Evolutionary conservation across 148 eudicot species (phyloP).

Genomic region (Rheum nobile): DNA sequence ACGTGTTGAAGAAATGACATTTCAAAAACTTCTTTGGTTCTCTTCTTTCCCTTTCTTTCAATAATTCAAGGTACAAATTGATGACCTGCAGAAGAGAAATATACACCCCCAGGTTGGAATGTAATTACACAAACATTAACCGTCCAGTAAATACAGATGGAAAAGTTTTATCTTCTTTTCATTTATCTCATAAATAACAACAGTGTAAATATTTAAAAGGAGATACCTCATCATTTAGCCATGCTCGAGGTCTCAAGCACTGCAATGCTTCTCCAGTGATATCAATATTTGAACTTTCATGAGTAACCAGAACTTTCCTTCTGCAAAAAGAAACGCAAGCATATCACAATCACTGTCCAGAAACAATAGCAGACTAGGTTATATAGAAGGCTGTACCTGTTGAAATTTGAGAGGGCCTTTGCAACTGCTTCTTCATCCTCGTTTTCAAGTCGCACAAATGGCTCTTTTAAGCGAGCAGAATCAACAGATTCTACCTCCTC

Average conservation of each 20-base stretch:
- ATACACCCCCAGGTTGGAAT: neutral
- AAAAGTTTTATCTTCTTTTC: neutral
- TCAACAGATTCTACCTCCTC: constrained; percentile 21
- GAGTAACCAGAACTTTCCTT: constrained; percentile 55
- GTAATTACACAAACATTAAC: constrained; percentile 5
- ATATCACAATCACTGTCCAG: neutral
- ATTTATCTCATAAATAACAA: neutral
- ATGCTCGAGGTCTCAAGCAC: constrained; percentile 70
- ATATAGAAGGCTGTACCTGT: constrained; percentile 30
- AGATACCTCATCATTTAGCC: constrained; percentile 92
- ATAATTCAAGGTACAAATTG: constrained; percentile 67
- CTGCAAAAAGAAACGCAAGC: constrained; percentile 22
- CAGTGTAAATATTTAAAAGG: neutral
- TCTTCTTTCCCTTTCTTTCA: constrained; percentile 92
- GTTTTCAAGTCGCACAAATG: constrained; percentile 53
- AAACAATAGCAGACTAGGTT: neutral
- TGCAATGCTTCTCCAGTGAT: constrained; percentile 65
- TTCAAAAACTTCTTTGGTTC: constrained; percentile 74
- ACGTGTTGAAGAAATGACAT: constrained; percentile 95
- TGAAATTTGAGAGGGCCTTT: constrained; percentile 36
- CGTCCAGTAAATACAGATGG: neutral
- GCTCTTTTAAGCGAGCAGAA: constrained; percentile 23
- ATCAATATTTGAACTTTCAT: constrained; percentile 68
- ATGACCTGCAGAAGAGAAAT: constrained; percentile 50
- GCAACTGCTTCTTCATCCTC: constrained; percentile 54